Percentiles rank a stretch among this genome's conserved stretches.
Conservation (phyloP, 768 basidiomycete genomes). For the Tulasnella sp. region DNA sequence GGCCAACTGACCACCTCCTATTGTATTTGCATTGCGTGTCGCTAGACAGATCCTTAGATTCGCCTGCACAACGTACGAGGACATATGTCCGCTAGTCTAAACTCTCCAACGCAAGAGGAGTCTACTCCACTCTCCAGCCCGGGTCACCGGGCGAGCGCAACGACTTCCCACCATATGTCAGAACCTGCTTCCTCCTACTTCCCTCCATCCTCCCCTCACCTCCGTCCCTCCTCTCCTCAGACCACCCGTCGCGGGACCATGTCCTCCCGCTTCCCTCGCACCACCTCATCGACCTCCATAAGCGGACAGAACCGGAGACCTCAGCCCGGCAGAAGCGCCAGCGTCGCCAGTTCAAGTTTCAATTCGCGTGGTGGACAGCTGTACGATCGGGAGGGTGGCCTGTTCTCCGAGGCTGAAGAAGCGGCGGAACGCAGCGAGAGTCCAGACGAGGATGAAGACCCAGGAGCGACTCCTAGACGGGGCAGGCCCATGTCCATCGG, state of each 20-base stretch:
- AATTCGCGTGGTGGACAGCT: conserved; percentile 23
- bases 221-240: conserved; percentile 24
- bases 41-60: not conserved
- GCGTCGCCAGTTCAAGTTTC: conserved; percentile 33
- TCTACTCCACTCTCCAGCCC: not conserved
- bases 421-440: not conserved
- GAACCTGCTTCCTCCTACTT: conserved; percentile 31
- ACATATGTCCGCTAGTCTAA: conserved; percentile 26
- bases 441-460: conserved; percentile 35
- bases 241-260: conserved; percentile 17
- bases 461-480: conserved; percentile 29
- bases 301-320: conserved; percentile 2
- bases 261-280: conserved; percentile 28
- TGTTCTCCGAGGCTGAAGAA: conserved; percentile 35
- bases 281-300: conserved; percentile 21
- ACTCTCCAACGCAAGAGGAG: conserved; percentile 26
- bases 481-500: conserved; percentile 8
- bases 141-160: not conserved
- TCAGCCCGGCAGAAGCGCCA: conserved; percentile 27
- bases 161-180: conserved; percentile 17
- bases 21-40: conserved; percentile 11
- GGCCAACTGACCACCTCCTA: not conserved
- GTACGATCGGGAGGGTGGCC: conserved; percentile 19
- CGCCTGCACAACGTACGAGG: not conserved
- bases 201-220: conserved; percentile 19